These are phyloP conservation scores for Rhizopus arrhizus DNA, from an alignment of 371 early-diverging fungal genomes.

Conservation along the genomic window DNA sequence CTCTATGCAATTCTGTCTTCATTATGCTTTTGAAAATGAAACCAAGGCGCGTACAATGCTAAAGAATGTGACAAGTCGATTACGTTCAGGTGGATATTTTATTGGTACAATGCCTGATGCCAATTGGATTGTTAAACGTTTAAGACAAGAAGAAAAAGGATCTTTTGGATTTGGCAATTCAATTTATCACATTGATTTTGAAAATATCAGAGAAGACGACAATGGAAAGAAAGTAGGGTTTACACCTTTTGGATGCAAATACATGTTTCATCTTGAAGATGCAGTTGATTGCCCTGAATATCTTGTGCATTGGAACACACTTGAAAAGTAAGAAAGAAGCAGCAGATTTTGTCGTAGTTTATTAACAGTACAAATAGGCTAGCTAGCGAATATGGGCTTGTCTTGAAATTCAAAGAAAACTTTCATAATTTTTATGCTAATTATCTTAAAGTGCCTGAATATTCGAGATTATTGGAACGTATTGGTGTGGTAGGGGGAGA, in stretches of 20 bases:
- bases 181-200: slow-evolving; percentile 84
- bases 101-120: slow-evolving; percentile 96
- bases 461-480: slow-evolving; percentile 62
- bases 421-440: slow-evolving; percentile 85
- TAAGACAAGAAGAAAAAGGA: slow-evolving; percentile 33
- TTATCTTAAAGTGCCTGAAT: slow-evolving; percentile 54
- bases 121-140: slow-evolving; percentile 77
- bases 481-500: slow-evolving; percentile 86
- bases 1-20: slow-evolving; percentile 96
- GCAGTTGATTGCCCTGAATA: slow-evolving; percentile 99
- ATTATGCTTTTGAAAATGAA: slow-evolving; percentile 96
- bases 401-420: slow-evolving; percentile 64
- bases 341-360: slow-evolving; percentile 1
- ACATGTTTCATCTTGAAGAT: slow-evolving; percentile 94
- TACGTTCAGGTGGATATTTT: slow-evolving; percentile 86
- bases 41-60: slow-evolving; percentile 78
- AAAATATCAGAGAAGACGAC: slow-evolving; percentile 52
- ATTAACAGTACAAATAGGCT: slow-evolving; percentile 47
- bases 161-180: slow-evolving; percentile 77
- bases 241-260: slow-evolving; percentile 81
- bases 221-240: slow-evolving; percentile 38
- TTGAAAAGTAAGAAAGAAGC: slow-evolving; percentile 60
- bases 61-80: slow-evolving; percentile 76
- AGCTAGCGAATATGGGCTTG: slow-evolving; percentile 84
- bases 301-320: slow-evolving; percentile 84